phyloP scores from a whole-genome alignment of 139 green algal genomes.

The Yamagishiella unicocca region DNA sequence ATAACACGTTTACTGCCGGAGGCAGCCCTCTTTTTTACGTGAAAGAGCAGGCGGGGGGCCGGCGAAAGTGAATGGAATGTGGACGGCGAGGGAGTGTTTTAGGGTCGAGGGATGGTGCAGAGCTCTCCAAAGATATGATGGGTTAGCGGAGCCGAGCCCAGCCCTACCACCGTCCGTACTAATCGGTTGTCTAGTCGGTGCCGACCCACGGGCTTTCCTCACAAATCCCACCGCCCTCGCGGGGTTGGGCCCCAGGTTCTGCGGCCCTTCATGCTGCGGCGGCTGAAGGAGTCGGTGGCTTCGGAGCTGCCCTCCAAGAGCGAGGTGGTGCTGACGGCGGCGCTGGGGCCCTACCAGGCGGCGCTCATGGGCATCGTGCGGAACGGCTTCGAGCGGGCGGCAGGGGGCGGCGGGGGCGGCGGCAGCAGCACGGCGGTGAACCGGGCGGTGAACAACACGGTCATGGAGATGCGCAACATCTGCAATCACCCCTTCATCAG shows the following conservation, averaged over 20 bases:
- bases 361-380: conserved; percentile 45
- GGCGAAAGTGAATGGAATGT: too few species aligned
- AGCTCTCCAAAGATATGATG: too few species aligned
- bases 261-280: conserved; percentile 97
- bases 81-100: too few species aligned
- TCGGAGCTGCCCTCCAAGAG: conserved; percentile 91
- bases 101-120: too few species aligned
- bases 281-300: conserved; percentile 87
- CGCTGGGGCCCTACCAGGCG: conserved; percentile 79
- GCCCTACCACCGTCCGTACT: too few species aligned
- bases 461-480: conserved; percentile 91
- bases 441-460: conserved; percentile 53
- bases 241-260: conserved; percentile 69
- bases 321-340: conserved; percentile 76
- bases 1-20: too few species aligned
- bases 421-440: neutral
- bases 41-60: too few species aligned
- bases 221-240: too few species aligned
- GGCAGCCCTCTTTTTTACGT: too few species aligned
- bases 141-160: too few species aligned
- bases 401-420: neutral
- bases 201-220: too few species aligned
- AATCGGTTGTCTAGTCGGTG: too few species aligned
- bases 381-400: conserved; percentile 9
- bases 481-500: conserved; percentile 86